Conservation (phyloP, 1,284 basidiomycete species). For the Prillingera fragicola region DNA sequence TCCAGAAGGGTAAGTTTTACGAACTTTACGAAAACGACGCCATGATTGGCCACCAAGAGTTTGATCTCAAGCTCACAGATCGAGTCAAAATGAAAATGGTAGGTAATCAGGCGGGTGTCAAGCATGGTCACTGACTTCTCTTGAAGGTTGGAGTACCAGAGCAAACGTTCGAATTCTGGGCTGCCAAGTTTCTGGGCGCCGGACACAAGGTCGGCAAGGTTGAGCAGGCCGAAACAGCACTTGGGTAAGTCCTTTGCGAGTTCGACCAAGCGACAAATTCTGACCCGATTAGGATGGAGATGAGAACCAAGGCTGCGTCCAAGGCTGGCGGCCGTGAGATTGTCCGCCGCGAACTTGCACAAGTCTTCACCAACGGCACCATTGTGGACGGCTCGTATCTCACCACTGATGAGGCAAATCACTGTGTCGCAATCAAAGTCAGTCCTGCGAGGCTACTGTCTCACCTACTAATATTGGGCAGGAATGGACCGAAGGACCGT, state of each 20-base stretch:
- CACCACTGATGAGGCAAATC: slow-evolving; percentile 88
- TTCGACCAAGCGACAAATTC: background rate
- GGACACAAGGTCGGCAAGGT: slow-evolving; percentile 97
- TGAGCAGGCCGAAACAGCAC: slow-evolving; percentile 91
- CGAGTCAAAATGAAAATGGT: slow-evolving; percentile 98
- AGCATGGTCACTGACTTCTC: background rate
- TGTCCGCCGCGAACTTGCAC: slow-evolving; percentile 81
- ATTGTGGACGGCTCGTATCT: slow-evolving; percentile 86
- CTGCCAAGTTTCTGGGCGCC: slow-evolving; percentile 52
- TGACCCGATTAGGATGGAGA: slow-evolving; percentile 47
- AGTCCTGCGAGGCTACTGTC: slow-evolving; percentile 4
- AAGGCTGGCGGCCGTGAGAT: slow-evolving; percentile 60
- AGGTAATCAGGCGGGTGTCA: slow-evolving; percentile 19
- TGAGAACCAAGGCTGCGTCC: slow-evolving; percentile 52
- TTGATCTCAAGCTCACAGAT: slow-evolving; percentile 70
- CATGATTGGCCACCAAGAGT: slow-evolving; percentile 76
- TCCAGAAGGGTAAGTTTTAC: slow-evolving; percentile 64
- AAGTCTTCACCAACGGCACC: slow-evolving; percentile 95
- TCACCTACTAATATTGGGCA: slow-evolving; percentile 21
- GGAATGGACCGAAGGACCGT: slow-evolving; percentile 31
- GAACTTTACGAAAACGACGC: slow-evolving; percentile 96
- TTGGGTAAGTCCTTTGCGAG: slow-evolving; percentile 45
- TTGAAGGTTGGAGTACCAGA: slow-evolving; percentile 89
- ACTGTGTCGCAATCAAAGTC: slow-evolving; percentile 85
- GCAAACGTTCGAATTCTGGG: slow-evolving; percentile 68